A percentile compares a stretch with the other conserved stretches of the same genome.
Evolutionary conservation across 805 yeast genomes (phyloP).

Genomic region (Yarrowia osloensis): DNA sequence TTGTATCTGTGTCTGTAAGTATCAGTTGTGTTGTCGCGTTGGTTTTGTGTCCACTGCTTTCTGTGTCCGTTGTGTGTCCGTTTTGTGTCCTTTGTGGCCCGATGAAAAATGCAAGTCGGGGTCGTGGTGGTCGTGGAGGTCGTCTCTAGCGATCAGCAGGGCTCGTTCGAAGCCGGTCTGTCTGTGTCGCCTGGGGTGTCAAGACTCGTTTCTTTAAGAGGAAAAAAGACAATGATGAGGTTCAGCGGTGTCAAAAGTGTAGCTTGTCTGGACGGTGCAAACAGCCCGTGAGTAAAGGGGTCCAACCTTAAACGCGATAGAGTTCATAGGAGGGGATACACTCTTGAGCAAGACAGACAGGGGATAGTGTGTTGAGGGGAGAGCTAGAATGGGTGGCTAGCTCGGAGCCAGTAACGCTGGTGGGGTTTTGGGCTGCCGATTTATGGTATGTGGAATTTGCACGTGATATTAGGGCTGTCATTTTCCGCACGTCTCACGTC

Average conservation of each 20-base stretch:
- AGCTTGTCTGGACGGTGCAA: neutral
- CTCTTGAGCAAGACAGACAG: constrained; percentile 22
- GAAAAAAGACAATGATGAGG: neutral
- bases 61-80: no score
- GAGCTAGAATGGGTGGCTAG: neutral
- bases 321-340: constrained; percentile 5
- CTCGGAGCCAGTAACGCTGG: no score
- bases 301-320: neutral
- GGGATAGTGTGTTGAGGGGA: neutral
- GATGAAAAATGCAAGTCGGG: neutral
- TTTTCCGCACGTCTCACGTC: no score
- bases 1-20: neutral
- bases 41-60: no score
- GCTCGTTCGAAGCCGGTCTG: neutral
- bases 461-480: no score
- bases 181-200: no score
- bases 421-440: no score
- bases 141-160: no score
- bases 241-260: neutral
- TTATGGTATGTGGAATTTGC: no score
- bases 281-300: constrained; percentile 20
- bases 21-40: neutral
- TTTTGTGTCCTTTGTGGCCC: neutral
- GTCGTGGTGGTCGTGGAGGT: no score
- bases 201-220: no score